phyloP scores from a whole-genome alignment of 202 grass and related monocot species.

The Panicum virgatum region DNA sequence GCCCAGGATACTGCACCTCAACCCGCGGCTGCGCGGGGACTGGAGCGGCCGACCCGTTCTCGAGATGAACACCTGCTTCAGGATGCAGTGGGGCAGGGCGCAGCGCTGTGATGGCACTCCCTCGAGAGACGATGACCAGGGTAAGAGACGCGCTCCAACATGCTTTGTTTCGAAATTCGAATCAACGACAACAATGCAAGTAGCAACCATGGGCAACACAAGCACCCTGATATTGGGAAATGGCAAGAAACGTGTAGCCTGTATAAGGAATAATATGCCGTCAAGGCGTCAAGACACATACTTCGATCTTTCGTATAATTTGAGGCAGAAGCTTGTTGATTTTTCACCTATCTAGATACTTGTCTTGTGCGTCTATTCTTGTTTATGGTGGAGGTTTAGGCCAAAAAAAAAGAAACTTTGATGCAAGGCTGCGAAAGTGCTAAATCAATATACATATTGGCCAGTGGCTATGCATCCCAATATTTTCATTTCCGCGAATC shows the following conservation, averaged over 20 bases:
- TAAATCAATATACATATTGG: not conserved
- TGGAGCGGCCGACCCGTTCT: constrained; percentile 71
- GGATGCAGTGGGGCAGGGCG: constrained; percentile 87
- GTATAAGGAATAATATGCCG: not conserved
- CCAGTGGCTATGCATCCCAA: not conserved
- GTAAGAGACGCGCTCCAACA: constrained; percentile 24
- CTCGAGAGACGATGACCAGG: constrained; percentile 53
- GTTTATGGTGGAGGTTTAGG: not conserved
- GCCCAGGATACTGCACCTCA: constrained; percentile 89
- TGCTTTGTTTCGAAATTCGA: not conserved
- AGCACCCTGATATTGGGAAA: not conserved
- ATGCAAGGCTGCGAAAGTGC: not conserved
- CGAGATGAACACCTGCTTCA: constrained; percentile 88
- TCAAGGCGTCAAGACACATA: not conserved
- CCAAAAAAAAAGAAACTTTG: not conserved
- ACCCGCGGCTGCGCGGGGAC: constrained; percentile 70
- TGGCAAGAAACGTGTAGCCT: not conserved
- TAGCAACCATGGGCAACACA: not conserved
- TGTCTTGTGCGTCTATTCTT: not conserved
- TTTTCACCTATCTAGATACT: not conserved
- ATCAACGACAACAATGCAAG: not conserved
- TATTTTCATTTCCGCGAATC: not conserved
- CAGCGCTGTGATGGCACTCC: constrained; percentile 64
- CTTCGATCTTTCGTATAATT: not conserved
- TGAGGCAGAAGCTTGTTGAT: not conserved